Base-by-base conservation (phyloP, 2,329 filamentous ascomycete species). In the Berkeleyomyces basicola region DNA sequence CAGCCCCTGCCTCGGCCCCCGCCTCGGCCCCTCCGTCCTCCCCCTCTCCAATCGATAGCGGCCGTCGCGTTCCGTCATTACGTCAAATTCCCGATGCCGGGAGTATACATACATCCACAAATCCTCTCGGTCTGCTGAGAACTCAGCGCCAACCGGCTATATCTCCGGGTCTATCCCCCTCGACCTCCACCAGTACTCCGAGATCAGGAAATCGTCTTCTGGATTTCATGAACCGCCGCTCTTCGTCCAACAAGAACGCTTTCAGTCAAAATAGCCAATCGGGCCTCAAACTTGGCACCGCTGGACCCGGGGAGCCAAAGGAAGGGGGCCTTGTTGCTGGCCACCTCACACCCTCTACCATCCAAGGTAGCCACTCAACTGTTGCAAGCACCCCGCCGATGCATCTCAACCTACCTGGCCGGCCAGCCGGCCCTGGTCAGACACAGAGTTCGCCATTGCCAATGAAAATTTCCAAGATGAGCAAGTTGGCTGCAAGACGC, bases 401-500 rank as follows among this genome's bases (percentile, higher is more conserved):
- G 43, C 42, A 53, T 16, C 33, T 23, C 7, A 58, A n/a, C 9
- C 23, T 59, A 10, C 55, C 46, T 39, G 44, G 47, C 37, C 36
- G 55, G 40, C 61, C 61, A 44, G 16, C 44, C 2, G 44, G 23
- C 7, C 55, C 61, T 10, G 16, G 33, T 6, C 55, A 58, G 16
- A 55, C 39, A 16, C 55, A 58, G 23, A 49, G 58, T 43, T 55
- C 42, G 40, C 60, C 16, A 14, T 37, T 23, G 10, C 36, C 33
- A 7, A 9, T 4, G 7, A 51, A 47, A 16, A 44, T 14, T 40
- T 11, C 57, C 3, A 59, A 59, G 57, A 4, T 40, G 3, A 31
- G 11, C 4, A 84, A 83, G n/a, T 73, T 90, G 61, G 84, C 84
- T 49, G 83, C 85, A 63, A 82, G 85, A 70, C 78, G 87, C 61